These are phyloP conservation scores for Ganoderma lingzhi DNA, from an alignment of 1,284 basidiomycete genomes.

Conservation along the genomic window DNA sequence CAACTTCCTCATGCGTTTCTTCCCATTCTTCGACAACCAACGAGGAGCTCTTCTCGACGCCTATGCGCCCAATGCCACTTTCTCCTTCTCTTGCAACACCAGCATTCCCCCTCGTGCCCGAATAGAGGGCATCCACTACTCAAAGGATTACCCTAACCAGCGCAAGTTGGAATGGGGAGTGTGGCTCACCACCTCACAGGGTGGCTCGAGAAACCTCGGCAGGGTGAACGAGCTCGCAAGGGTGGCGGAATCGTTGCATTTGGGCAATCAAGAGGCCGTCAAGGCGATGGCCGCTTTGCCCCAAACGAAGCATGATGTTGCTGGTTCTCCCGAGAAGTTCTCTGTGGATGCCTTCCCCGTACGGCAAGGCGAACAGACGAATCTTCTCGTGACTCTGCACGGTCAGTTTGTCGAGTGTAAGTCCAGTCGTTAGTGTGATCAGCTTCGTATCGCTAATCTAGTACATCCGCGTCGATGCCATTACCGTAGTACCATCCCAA, in stretches of 20 bases:
- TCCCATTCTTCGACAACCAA: constrained; percentile 84
- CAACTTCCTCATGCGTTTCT: constrained; percentile 85
- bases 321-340: constrained; percentile 81
- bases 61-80: constrained; percentile 87
- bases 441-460: constrained; percentile 13
- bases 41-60: constrained; percentile 74
- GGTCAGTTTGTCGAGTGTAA: constrained; percentile 92
- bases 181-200: constrained; percentile 65
- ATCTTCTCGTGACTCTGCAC: constrained; percentile 86
- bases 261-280: constrained; percentile 75
- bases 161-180: constrained; percentile 77
- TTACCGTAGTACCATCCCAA: constrained; percentile 35
- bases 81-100: constrained; percentile 89
- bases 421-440: constrained; percentile 39
- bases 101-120: constrained; percentile 77
- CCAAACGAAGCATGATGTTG: constrained; percentile 82
- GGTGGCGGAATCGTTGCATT: constrained; percentile 74
- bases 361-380: constrained; percentile 64
- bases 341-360: constrained; percentile 90
- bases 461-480: neutral
- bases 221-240: constrained; percentile 71
- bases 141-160: constrained; percentile 80
- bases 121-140: constrained; percentile 68
- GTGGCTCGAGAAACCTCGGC: constrained; percentile 82
- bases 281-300: constrained; percentile 74